A percentile compares a stretch with the other conserved stretches of the same genome.
phyloP scores from a whole-genome alignment of 2,329 filamentous ascomycete species.

The Blastomyces parvus region DNA sequence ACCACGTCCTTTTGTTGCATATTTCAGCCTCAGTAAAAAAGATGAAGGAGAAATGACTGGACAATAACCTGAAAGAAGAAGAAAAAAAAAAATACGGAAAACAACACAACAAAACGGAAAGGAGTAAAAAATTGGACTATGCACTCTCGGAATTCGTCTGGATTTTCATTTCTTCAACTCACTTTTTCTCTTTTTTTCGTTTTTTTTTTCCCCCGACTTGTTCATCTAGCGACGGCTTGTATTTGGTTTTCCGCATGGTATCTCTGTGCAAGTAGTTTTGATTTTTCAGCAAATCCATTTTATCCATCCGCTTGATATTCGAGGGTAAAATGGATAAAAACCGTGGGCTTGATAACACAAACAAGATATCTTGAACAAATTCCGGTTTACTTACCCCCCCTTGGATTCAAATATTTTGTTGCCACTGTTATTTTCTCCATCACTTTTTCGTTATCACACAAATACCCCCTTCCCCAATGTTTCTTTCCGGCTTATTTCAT shows the following conservation, averaged over 20 bases:
- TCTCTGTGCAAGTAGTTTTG: neutral
- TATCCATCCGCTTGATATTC: neutral
- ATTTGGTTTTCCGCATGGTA: no score
- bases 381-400: neutral
- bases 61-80: neutral
- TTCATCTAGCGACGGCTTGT: no score
- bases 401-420: neutral
- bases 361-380: neutral
- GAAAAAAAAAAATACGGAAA: neutral
- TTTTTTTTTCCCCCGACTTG: no score
- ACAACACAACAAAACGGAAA: neutral
- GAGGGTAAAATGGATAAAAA: neutral
- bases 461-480: neutral
- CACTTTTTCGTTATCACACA: neutral
- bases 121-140: neutral
- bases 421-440: neutral
- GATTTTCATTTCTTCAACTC: neutral
- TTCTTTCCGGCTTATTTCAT: neutral
- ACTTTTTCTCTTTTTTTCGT: neutral
- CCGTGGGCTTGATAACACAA: neutral
- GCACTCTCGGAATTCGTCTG: neutral
- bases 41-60: neutral
- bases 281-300: neutral
- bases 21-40: neutral
- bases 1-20: neutral